Conservation (phyloP, 768 basidiomycete genomes). For the Kwoniella europaea region DNA sequence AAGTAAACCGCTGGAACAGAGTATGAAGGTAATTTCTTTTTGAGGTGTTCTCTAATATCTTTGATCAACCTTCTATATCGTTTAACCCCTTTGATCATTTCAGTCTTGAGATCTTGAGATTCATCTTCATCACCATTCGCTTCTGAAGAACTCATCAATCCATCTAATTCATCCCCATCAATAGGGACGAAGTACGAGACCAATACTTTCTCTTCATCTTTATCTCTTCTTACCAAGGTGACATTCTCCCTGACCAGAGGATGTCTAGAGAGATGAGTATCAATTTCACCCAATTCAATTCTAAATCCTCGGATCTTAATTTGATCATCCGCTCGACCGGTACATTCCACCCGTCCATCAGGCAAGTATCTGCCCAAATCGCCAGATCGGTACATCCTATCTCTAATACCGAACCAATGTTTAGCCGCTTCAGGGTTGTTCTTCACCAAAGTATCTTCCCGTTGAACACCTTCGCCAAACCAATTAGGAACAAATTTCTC, state of each 20-base stretch:
- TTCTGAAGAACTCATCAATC: conserved; percentile 63
- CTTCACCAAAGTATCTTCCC: conserved; percentile 74
- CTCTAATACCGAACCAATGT: conserved; percentile 93
- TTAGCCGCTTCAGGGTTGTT: conserved; percentile 64
- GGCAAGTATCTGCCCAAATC: conserved; percentile 94
- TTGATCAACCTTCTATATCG: conserved; percentile 87
- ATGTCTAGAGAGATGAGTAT: conserved; percentile 91
- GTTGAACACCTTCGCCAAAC: conserved; percentile 67
- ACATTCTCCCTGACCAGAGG: conserved; percentile 96
- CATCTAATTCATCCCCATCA: conserved; percentile 68
- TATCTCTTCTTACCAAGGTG: conserved; percentile 92
- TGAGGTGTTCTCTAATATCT: conserved; percentile 91
- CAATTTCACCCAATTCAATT: conserved; percentile 97
- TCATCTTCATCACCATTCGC: conserved; percentile 39
- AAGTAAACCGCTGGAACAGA: conserved; percentile 95
- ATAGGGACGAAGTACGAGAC: conserved; percentile 96
- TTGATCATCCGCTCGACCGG: conserved; percentile 95
- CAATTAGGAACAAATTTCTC: conserved; percentile 96
- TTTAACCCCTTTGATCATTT: conserved; percentile 74
- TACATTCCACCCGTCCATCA: conserved; percentile 92
- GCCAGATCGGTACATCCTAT: conserved; percentile 96
- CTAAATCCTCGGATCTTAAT: conserved; percentile 99
- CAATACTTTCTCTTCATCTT: conserved; percentile 98
- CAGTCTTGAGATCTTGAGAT: conserved; percentile 65
- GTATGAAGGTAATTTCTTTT: conserved; percentile 94